Conservation (phyloP, 2,329 filamentous ascomycete genomes). For the Aureobasidium sp. region DNA sequence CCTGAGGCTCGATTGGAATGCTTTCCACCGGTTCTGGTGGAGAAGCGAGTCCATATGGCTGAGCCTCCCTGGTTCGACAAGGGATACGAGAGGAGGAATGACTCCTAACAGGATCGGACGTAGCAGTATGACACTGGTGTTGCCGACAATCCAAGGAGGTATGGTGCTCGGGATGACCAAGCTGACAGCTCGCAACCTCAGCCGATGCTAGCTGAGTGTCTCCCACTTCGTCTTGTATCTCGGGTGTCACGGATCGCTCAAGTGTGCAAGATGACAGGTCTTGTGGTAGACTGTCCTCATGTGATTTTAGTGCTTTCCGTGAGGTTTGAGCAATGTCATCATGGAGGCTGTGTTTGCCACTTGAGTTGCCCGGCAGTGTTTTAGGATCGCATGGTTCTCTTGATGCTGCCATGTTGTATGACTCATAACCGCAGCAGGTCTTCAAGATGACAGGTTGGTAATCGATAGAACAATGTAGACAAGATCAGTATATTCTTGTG, state of each 20-base stretch:
- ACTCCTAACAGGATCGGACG: neutral
- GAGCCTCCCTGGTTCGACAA: neutral
- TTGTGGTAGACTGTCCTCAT: neutral
- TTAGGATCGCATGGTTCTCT: neutral
- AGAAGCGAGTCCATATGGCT: neutral
- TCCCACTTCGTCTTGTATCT: neutral
- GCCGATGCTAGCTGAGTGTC: neutral
- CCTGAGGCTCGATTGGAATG: neutral
- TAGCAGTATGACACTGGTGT: neutral
- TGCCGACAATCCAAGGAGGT: too few species aligned
- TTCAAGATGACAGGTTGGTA: neutral
- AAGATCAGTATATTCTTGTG: neutral
- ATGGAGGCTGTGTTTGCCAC: neutral
- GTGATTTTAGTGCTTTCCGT: neutral
- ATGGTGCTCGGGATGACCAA: too few species aligned
- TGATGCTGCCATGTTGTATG: neutral
- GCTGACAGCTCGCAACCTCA: neutral
- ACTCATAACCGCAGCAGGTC: neutral
- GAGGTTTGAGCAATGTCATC: neutral
- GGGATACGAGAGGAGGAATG: neutral
- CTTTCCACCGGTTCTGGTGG: neutral
- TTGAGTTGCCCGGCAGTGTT: neutral
- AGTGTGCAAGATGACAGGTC: neutral
- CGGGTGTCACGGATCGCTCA: neutral
- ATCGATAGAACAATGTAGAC: neutral